Evolutionary conservation across 73 alveolate species (phyloP).

Genomic region (Urostyla sp.): DNA sequence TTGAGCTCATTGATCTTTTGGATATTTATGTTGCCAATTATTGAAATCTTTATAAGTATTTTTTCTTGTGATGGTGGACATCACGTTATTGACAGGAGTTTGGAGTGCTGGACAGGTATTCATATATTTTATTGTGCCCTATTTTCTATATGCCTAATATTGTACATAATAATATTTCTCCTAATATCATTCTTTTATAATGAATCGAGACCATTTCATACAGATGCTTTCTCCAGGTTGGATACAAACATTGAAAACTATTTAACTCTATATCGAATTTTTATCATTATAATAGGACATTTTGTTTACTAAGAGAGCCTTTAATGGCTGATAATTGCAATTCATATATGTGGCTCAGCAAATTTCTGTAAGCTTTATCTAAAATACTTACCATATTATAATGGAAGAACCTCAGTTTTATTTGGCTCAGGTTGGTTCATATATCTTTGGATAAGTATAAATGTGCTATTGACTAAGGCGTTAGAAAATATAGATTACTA

Average conservation of each 20-base stretch:
- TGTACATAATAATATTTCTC: conserved; percentile 9
- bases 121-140: conserved; percentile 45
- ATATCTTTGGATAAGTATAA: conserved; percentile 54
- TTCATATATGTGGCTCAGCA: conserved; percentile 53
- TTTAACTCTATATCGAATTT: conserved; percentile 40
- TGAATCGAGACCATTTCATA: conserved; percentile 61
- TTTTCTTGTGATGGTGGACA: conserved; percentile 50
- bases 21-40: conserved; percentile 54
- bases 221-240: conserved; percentile 59
- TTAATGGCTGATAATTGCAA: conserved; percentile 49
- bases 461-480: conserved; percentile 34
- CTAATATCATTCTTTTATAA: conserved; percentile 58
- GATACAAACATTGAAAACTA: conserved; percentile 56
- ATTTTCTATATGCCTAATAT: conserved; percentile 31
- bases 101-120: conserved; percentile 62
- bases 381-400: conserved; percentile 60
- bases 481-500: conserved; percentile 52
- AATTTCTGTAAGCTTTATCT: conserved; percentile 61
- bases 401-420: conserved; percentile 18
- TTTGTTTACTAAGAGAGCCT: conserved; percentile 29
- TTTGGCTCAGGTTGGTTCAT: conserved; percentile 61
- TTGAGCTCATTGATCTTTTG: conserved; percentile 47
- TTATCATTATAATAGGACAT: conserved; percentile 49
- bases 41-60: conserved; percentile 51
- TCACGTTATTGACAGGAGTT: conserved; percentile 24